Base-by-base conservation (phyloP, 495 filamentous ascomycete species). In the Talaromyces borbonicus region DNA sequence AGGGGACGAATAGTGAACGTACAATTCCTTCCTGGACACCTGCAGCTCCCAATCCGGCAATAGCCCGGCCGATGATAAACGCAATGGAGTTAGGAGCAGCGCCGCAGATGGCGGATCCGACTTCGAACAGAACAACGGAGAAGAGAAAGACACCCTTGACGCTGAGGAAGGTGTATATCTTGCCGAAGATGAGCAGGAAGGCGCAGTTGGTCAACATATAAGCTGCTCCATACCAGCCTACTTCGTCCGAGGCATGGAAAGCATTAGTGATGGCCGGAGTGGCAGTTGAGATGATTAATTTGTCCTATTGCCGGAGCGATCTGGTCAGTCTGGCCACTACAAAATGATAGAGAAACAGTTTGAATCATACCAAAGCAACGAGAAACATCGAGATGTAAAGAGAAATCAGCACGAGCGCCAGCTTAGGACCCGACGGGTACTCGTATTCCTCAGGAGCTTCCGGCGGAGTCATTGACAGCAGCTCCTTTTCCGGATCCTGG, bases 71-170 rank as follows among this genome's bases (percentile, higher is more conserved):
- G 42, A 80, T 51, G 43, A 84, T 84, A 31, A 89, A 69, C 9
- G 72, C 71, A 2, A 68, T 60, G 6, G 79, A 83, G 46, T 62
- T 79, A 2, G 80, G 76, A 5, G 84, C 80, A 0, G 74, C 71
- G 35, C 73, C 84, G 58, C 81, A 87, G 46, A 87, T 62, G 18
- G 80, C 58, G 29, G 71, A 78, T 26, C 84, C 84, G 27, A 83
- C 42, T 52, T 86, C 84, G 57, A 89, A 87, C 46, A 89, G 54
- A 43, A 58, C 55, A 50, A 87, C 73, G 16, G 43, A 16, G 8
- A 31, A 11, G 8, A 46, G 20, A 11, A 46, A 46, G 15, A 22
- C 26, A 6, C 20, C 31, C 24, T 46, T 46, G 11, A 46, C 30
- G 22, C 26, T 46, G 2, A 46, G 85, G 61, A 62, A 76, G 85